Conservation (phyloP, 192 early-diverging fungal genomes). For the Backusella circina region DNA sequence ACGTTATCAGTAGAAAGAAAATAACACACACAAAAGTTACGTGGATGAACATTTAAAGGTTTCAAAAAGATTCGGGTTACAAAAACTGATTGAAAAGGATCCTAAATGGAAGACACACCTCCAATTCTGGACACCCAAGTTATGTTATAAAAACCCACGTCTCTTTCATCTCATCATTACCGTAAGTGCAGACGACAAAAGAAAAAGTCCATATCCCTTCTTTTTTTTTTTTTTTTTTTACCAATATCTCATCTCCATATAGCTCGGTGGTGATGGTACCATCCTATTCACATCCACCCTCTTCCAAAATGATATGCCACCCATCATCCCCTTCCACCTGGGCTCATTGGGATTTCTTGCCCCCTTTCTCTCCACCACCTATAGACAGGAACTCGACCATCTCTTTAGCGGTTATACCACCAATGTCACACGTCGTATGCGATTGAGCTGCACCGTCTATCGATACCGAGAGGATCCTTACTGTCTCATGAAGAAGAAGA, state of each 20-base stretch:
- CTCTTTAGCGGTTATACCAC: conserved; percentile 49
- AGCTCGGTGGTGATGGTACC: conserved; percentile 93
- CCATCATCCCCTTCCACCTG: conserved; percentile 89
- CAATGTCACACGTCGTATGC: conserved; percentile 82
- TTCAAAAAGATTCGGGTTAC: conserved; percentile 52
- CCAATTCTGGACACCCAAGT: conserved; percentile 70
- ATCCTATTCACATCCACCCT: conserved; percentile 92
- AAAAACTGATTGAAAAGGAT: conserved; percentile 29
- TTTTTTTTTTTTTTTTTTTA: no score
- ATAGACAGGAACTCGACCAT: conserved; percentile 44
- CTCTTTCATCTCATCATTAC: conserved; percentile 87
- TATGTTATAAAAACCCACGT: conserved; percentile 63
- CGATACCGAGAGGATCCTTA: conserved; percentile 40
- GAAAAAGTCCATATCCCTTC: no score
- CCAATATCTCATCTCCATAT: not conserved
- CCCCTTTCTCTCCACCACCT: conserved; percentile 73
- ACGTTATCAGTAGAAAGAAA: not conserved
- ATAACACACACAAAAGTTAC: conserved; percentile 26
- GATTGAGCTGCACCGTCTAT: conserved; percentile 88
- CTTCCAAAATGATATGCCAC: conserved; percentile 82
- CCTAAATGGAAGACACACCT: conserved; percentile 44
- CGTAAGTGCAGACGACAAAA: conserved; percentile 36
- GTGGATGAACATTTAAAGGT: conserved; percentile 61
- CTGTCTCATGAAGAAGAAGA: not conserved
- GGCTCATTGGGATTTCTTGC: conserved; percentile 96